Conservation (phyloP, 169 alveolate genomes). For the Plasmodium knowlesi region DNA sequence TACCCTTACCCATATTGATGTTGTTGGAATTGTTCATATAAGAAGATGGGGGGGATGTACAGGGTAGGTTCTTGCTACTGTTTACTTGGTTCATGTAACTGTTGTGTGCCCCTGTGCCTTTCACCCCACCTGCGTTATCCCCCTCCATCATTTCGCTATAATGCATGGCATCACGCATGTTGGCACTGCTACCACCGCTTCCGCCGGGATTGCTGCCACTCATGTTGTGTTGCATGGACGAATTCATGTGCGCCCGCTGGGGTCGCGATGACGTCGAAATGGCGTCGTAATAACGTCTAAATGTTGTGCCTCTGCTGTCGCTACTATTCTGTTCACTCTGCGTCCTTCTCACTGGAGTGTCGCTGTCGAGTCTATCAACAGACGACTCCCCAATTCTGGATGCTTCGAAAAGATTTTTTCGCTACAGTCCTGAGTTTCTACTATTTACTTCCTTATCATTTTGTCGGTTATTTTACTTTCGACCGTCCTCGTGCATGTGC, state of each 20-base stretch:
- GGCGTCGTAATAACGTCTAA: background rate
- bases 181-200: background rate
- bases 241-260: background rate
- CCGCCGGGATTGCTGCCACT: conserved; percentile 11
- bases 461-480: background rate
- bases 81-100: conserved; percentile 30
- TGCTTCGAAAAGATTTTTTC: background rate
- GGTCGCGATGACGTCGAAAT: background rate
- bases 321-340: background rate
- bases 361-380: conserved; percentile 19
- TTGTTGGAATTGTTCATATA: conserved; percentile 6
- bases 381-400: background rate
- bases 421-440: background rate
- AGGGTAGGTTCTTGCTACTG: background rate
- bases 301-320: background rate
- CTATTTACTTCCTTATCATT: conserved; percentile 18
- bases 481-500: background rate
- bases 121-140: conserved; percentile 17
- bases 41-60: background rate
- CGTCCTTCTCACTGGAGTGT: background rate
- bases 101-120: background rate
- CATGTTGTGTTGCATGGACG: background rate
- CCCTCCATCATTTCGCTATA: conserved; percentile 2
- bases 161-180: conserved; percentile 12
- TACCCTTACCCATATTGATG: background rate